Conservation (phyloP, 179 eudicot species). For the Drosera spatulata region DNA sequence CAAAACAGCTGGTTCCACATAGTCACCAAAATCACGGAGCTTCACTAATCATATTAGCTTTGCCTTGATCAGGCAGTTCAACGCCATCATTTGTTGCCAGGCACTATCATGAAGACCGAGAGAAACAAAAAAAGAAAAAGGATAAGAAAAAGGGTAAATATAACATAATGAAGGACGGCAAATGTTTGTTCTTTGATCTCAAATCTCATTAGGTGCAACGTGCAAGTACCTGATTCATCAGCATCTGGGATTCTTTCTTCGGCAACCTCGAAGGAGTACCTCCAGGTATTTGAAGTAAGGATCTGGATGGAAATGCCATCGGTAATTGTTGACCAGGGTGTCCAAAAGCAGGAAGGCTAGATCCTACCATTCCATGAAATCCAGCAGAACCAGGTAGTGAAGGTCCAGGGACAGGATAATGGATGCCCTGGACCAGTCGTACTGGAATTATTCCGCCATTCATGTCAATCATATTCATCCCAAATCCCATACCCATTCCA, state of each 20-base stretch:
- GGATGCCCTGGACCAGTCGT: conserved; percentile 38
- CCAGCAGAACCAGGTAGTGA: conserved; percentile 19
- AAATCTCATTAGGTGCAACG: neutral
- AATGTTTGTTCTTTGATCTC: neutral
- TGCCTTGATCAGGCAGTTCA: conserved; percentile 22
- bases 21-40: conserved; percentile 10
- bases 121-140: too few species aligned
- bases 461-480: conserved; percentile 68
- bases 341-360: conserved; percentile 34
- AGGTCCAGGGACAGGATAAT: conserved; percentile 23
- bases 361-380: conserved; percentile 45
- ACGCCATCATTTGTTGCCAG: conserved; percentile 25
- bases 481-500: conserved; percentile 49
- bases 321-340: conserved; percentile 56
- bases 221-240: conserved; percentile 38
- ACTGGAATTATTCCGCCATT: conserved; percentile 40
- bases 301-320: conserved; percentile 28
- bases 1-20: conserved; percentile 18
- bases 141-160: too few species aligned
- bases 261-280: conserved; percentile 18
- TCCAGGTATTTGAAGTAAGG: conserved; percentile 25
- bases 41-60: conserved; percentile 13
- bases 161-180: neutral
- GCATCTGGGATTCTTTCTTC: conserved; percentile 16
- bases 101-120: conserved; percentile 1